Conservation (phyloP, 1,284 basidiomycete genomes). For the Malassezia psittaci region DNA sequence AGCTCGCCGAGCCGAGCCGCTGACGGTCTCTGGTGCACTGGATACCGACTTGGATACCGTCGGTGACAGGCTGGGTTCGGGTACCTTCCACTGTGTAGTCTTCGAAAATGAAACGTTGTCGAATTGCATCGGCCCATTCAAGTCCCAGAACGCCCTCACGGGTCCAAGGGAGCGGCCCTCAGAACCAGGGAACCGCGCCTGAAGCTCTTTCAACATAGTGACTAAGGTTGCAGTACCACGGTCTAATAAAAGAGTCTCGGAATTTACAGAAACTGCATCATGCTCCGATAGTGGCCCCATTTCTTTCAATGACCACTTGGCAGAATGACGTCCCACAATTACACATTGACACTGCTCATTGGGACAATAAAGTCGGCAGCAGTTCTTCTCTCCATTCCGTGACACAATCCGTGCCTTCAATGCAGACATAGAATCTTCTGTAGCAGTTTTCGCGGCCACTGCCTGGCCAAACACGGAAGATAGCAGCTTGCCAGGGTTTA, state of each 20-base stretch:
- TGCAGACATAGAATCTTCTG: constrained; percentile 37
- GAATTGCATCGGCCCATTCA: constrained; percentile 35
- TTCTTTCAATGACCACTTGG: constrained; percentile 35
- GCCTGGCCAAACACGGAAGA: constrained; percentile 42
- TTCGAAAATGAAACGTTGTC: constrained; percentile 44
- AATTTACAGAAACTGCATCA: background rate
- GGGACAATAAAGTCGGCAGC: constrained; percentile 39
- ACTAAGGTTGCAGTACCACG: background rate
- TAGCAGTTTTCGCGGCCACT: constrained; percentile 40
- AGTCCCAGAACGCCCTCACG: constrained; percentile 31
- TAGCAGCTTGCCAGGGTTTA: constrained; percentile 19
- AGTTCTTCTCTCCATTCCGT: constrained; percentile 27
- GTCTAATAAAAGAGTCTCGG: background rate
- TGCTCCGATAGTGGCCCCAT: constrained; percentile 32
- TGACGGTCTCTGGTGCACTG: background rate
- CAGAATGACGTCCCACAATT: constrained; percentile 26
- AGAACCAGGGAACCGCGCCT: background rate
- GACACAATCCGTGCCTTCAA: constrained; percentile 42
- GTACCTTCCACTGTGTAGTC: constrained; percentile 30
- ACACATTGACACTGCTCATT: constrained; percentile 38
- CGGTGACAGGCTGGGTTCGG: background rate
- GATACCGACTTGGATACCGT: background rate
- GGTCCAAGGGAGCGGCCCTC: constrained; percentile 6
- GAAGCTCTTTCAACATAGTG: background rate
- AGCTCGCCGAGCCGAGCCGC: background rate